Evolutionary conservation across 371 early-diverging fungal genomes (phyloP).

Genomic region (Batkoa obscura): DNA sequence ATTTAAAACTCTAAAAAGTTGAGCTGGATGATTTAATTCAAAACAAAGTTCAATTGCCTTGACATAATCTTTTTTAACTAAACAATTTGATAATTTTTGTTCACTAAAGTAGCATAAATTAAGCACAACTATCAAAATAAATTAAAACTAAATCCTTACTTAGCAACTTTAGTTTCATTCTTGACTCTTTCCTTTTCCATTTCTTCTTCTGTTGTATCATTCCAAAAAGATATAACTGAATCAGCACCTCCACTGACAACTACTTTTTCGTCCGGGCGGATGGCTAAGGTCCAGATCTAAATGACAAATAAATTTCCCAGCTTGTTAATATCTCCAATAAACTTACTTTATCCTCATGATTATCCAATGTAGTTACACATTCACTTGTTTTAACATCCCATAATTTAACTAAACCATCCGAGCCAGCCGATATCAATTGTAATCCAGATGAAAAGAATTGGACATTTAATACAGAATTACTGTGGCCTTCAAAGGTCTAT

Average conservation of each 20-base stretch:
- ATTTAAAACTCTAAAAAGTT: constrained; percentile 49
- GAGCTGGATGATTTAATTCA: constrained; percentile 72
- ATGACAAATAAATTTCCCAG: not conserved
- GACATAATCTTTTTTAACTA: constrained; percentile 71
- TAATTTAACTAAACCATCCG: constrained; percentile 85
- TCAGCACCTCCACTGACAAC: constrained; percentile 80
- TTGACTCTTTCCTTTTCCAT: constrained; percentile 42
- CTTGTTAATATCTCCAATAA: not conserved
- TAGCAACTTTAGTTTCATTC: constrained; percentile 42
- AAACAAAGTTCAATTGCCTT: constrained; percentile 83
- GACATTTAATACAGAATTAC: constrained; percentile 74
- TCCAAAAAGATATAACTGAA: constrained; percentile 75
- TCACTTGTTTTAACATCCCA: constrained; percentile 84
- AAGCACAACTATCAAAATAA: not conserved
- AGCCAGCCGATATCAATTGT: constrained; percentile 70
- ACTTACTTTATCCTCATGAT: constrained; percentile 63
- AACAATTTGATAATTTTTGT: constrained; percentile 71
- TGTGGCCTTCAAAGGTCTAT: constrained; percentile 88
- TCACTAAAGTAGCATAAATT: constrained; percentile 28
- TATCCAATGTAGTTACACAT: constrained; percentile 77
- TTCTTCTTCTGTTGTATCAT: constrained; percentile 71
- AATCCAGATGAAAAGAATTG: constrained; percentile 69
- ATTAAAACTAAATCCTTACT: constrained; percentile 14
- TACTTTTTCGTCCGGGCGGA: constrained; percentile 45
- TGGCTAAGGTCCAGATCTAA: constrained; percentile 62